Evolutionary conservation across 1,139 yeast genomes (phyloP), one percentile per base, ranked within the genome.

Genomic region (Magnusiomyces tetraspermus): DNA sequence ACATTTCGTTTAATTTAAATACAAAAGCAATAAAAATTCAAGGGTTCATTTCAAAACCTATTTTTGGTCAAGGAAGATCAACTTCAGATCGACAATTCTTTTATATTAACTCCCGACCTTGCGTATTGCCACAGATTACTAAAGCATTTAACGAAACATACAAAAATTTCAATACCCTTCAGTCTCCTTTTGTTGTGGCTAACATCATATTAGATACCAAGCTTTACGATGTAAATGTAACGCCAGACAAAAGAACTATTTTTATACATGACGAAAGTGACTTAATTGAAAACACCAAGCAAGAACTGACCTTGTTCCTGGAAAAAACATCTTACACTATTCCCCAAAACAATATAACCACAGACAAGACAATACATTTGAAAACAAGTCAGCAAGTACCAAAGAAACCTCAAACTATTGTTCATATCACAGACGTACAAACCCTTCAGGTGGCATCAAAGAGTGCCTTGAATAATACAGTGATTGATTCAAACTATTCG

Each of bases 191-290:
- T n/a, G 74, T 85, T 51, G 71, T 89, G 1, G 62, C 87, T 1
- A 76, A 94, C 65, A 60, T 92, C 37, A 63, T 64, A 10, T 66
- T 88, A 13, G 75, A 76, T 46, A 74, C 84, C 0, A 62, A 66
- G 23, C 70, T 73, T 23, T 67, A 86, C 38, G 99, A 92, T 68
- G 76, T 92, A 21, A 92, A 92, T 67, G 84, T 94, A 1, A 82
- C 96, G 0, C 98, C 98, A 0, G 97, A 92, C 64, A 92, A 92
- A 64, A 72, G 94, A 48, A 77, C 80, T 2, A 74, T 92, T 1
- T 63, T 87, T 59, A 64, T 92, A 1, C 90, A 84, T 53, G 75
- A 80, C 56, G 97, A 90, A 64, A 67, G 68, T 3, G 66, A 69
- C 15, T 65, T 89, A 1, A 61, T 85, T 8, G 85, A 82, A 41